phyloP scores from a whole-genome alignment of 2,329 filamentous ascomycete species.

The Diaporthe sp. region DNA sequence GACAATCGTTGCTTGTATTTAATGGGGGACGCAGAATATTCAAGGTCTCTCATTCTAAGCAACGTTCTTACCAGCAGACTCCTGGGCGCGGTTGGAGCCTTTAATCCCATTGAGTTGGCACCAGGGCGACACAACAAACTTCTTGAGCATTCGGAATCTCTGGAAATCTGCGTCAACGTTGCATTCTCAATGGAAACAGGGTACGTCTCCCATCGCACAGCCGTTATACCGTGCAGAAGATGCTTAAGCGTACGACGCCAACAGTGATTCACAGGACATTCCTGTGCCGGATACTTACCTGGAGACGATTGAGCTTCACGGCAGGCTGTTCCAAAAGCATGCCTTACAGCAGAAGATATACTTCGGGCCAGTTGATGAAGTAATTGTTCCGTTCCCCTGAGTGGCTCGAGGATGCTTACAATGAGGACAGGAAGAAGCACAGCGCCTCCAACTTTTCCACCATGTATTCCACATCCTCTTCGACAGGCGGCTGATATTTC shows the following conservation, averaged over 20 bases:
- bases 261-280: conserved; percentile 62
- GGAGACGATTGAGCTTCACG: conserved; percentile 71
- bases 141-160: neutral
- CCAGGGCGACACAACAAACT: neutral
- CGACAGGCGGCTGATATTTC: conserved; percentile 77
- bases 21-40: neutral
- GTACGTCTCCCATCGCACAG: neutral
- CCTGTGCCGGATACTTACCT: conserved; percentile 70
- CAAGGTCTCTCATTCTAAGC: neutral
- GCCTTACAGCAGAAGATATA: conserved; percentile 75
- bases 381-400: conserved; percentile 48
- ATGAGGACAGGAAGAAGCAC: conserved; percentile 71
- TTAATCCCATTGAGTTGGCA: neutral
- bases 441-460: conserved; percentile 75
- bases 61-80: conserved; percentile 17
- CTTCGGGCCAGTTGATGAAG: conserved; percentile 80
- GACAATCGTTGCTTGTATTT: neutral
- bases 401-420: conserved; percentile 39
- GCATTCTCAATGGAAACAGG: conserved; percentile 26
- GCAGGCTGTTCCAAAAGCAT: conserved; percentile 77
- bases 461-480: conserved; percentile 74
- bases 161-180: neutral
- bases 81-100: neutral
- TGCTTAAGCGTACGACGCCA: conserved; percentile 13
- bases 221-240: neutral